Base-by-base conservation (phyloP, 2,329 filamentous ascomycete genomes). In the Seiridium unicorne region DNA sequence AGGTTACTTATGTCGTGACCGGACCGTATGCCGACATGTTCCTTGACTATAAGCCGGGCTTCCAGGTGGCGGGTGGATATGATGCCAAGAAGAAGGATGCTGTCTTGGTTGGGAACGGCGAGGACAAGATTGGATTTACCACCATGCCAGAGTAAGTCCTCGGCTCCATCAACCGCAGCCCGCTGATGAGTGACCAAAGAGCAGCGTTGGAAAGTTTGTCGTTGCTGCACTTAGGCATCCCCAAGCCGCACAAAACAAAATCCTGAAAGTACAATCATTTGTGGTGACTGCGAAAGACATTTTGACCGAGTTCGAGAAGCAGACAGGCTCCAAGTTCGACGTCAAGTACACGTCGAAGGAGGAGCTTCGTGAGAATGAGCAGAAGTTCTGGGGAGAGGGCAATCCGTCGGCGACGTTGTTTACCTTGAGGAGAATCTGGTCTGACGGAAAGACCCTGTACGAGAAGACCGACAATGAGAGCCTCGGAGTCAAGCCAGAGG, bases 341-440 rank as follows among this genome's bases (percentile, higher is more conserved):
- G 76, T 86, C 8, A 74, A 73, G 6, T 79, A 83, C 63, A 85
- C 79, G 1, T 69, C 85, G 3, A 74, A 89, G 8, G 75, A 80
- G 1, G 75, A 80, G 49, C 69, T 92, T 38, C 79, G 79, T 53
- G 72, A 80, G 42, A 65, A 84, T 5, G 90, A 93, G 74, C 69
- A 81, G 57, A 78, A 84, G 68, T 80, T 81, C 0, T 90, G 86
- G 84, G 78, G 79, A 13, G 76, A 78, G 40, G 78, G 79, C 0
- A 73, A 78, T 51, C 79, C 86, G 0, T 62, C 69, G 18, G 87
- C 86, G 0, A 85, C 84, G 0, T 64, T 76, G 1, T 78, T 81
- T 54, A 91, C 89, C 0, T 74, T 92, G 64, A 77, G 86, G 51
- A 77, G 90, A 18, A 92, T 92, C 55, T 92, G 89, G 90, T 83